These are phyloP conservation scores for Solanum virginianum DNA, from an alignment of 257 asterid species.

Conservation along the genomic window DNA sequence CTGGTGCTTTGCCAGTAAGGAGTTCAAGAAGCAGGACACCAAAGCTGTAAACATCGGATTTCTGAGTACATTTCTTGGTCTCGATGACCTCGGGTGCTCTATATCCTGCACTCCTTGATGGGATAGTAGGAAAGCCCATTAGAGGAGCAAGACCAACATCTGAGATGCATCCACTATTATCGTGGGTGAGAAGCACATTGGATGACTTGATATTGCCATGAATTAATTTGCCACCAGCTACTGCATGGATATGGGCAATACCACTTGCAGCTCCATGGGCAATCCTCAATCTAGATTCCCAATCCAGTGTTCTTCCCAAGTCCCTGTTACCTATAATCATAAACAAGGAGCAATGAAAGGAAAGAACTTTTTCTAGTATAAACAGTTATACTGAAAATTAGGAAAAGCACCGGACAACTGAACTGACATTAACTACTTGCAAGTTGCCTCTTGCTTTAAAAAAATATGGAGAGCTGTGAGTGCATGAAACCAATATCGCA, in stretches of 20 bases:
- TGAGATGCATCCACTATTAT: slow-evolving; percentile 27
- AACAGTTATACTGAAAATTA: neutral
- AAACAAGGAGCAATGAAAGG: neutral
- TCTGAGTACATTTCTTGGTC: slow-evolving; percentile 34
- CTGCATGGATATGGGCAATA: slow-evolving; percentile 47
- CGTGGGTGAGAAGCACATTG: slow-evolving; percentile 38
- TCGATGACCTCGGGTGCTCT: slow-evolving; percentile 50
- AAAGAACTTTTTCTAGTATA: neutral
- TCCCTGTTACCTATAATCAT: slow-evolving; percentile 35
- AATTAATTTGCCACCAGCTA: slow-evolving; percentile 18
- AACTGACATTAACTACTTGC: neutral
- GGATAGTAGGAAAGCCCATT: slow-evolving; percentile 24
- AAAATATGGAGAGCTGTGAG: neutral
- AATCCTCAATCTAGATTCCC: slow-evolving; percentile 53
- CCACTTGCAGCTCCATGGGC: slow-evolving; percentile 64
- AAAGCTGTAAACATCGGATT: slow-evolving; percentile 56
- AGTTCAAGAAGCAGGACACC: slow-evolving; percentile 60
- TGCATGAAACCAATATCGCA: neutral
- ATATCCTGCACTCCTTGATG: slow-evolving; percentile 37
- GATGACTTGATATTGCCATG: slow-evolving; percentile 73
- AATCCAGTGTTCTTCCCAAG: slow-evolving; percentile 34
- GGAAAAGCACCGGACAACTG: neutral
- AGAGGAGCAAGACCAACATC: slow-evolving; percentile 47
- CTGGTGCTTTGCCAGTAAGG: slow-evolving; percentile 61
- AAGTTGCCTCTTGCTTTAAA: neutral